These are phyloP conservation scores for Lactarius hatsudake DNA, from an alignment of 768 basidiomycete species.

Conservation along the genomic window DNA sequence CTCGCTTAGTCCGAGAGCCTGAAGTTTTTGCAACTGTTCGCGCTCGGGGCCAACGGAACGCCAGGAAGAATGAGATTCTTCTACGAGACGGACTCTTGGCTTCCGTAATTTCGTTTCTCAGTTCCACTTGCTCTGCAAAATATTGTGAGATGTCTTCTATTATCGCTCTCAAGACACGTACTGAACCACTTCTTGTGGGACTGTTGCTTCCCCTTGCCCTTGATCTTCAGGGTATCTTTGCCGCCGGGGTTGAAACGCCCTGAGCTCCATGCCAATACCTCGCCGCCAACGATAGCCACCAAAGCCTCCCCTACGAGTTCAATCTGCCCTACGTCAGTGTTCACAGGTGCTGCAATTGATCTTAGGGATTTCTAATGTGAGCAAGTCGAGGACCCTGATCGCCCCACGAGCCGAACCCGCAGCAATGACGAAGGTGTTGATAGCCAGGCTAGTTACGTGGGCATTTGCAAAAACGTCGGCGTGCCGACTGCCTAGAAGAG, in stretches of 20 bases:
- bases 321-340: constrained; percentile 51
- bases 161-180: constrained; percentile 29
- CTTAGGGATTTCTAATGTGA: constrained; percentile 59
- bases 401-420: constrained; percentile 65
- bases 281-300: constrained; percentile 56
- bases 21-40: constrained; percentile 56
- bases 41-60: constrained; percentile 46
- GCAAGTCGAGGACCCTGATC: constrained; percentile 60
- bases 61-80: constrained; percentile 44
- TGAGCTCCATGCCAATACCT: constrained; percentile 67
- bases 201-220: constrained; percentile 27
- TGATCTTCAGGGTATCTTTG: constrained; percentile 31
- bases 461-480: constrained; percentile 67
- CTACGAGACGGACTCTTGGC: constrained; percentile 49
- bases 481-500: constrained; percentile 40
- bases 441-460: constrained; percentile 59
- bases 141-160: neutral
- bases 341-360: constrained; percentile 47
- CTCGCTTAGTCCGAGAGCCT: constrained; percentile 69
- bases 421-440: constrained; percentile 57
- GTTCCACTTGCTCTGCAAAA: constrained; percentile 56
- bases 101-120: constrained; percentile 61
- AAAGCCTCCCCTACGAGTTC: constrained; percentile 54
- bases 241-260: constrained; percentile 43
- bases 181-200: constrained; percentile 39